phyloP scores from a whole-genome alignment of 345 rosid species.

The Euphorbia pulcherrima region DNA sequence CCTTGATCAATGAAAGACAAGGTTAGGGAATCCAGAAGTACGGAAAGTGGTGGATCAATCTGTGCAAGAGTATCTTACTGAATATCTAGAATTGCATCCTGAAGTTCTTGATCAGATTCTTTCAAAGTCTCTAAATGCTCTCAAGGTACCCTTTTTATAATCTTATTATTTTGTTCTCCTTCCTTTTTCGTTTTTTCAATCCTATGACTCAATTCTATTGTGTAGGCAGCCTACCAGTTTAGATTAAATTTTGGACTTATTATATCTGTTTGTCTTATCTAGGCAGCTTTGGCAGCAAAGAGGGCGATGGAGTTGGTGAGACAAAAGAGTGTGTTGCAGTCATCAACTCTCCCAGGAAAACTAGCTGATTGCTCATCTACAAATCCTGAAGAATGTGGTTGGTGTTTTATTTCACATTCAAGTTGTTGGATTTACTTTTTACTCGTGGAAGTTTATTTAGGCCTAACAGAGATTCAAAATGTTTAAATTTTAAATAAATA shows the following conservation, averaged over 20 bases:
- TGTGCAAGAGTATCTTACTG: slow-evolving; percentile 91
- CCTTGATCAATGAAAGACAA: slow-evolving; percentile 51
- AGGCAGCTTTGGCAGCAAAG: slow-evolving; percentile 99
- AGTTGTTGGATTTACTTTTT: too few relatives aligned
- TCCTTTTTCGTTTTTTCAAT: background rate
- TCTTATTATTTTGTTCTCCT: slow-evolving; percentile 7
- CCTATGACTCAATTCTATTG: background rate
- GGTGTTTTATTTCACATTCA: background rate
- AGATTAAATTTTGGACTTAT: slow-evolving; percentile 2
- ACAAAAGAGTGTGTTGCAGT: slow-evolving; percentile 77
- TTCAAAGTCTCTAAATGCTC: slow-evolving; percentile 89
- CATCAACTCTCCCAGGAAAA: slow-evolving; percentile 98
- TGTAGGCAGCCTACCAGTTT: background rate
- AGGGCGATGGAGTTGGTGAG: slow-evolving; percentile 96
- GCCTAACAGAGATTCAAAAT: background rate
- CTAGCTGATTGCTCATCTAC: slow-evolving; percentile 93
- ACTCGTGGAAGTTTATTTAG: too few relatives aligned
- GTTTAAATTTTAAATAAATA: background rate
- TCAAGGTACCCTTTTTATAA: slow-evolving; percentile 62
- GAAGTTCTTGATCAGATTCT: slow-evolving; percentile 85
- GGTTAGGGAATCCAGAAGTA: slow-evolving; percentile 99
- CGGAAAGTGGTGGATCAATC: slow-evolving; percentile 90
- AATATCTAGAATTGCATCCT: slow-evolving; percentile 94
- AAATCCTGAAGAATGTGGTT: slow-evolving; percentile 93
- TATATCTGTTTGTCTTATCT: slow-evolving; percentile 19